Conservation (phyloP, 2,329 filamentous ascomycete species). For the Arthrobotrys conoides region DNA sequence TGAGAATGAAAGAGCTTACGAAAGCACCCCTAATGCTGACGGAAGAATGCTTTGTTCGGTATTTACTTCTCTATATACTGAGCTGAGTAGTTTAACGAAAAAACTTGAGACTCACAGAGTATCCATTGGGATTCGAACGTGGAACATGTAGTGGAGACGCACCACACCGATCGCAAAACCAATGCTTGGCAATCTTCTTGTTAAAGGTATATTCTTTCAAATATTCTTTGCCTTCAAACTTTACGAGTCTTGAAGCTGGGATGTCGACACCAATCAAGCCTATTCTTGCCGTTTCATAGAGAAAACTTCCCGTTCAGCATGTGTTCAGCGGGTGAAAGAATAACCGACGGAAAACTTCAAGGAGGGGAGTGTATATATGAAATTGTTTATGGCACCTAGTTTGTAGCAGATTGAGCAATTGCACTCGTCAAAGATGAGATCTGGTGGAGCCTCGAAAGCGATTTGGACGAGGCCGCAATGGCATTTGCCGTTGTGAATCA, state of each 20-base stretch:
- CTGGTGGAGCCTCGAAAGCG: conserved; percentile 54
- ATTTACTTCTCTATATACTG: conserved; percentile 2
- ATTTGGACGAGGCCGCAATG: conserved; percentile 58
- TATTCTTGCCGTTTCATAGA: conserved; percentile 48
- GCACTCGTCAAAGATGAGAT: conserved; percentile 57
- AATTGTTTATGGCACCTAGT: conserved; percentile 53
- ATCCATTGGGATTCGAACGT: conserved; percentile 56
- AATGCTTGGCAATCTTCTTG: conserved; percentile 57
- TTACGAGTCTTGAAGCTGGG: conserved; percentile 59
- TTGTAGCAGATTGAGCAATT: conserved; percentile 61
- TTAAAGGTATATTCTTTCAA: conserved; percentile 57
- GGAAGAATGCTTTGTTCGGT: conserved; percentile 15
- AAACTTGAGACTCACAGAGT: conserved; percentile 46
- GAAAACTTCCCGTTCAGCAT: conserved; percentile 4
- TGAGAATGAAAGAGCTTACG: conserved; percentile 35
- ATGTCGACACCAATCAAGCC: conserved; percentile 58
- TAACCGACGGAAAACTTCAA: conserved; percentile 31
- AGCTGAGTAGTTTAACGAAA: no score
- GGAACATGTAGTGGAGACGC: conserved; percentile 55
- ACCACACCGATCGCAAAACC: conserved; percentile 39
- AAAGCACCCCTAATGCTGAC: conserved; percentile 34
- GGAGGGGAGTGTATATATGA: conserved; percentile 35
- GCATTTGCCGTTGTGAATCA: conserved; percentile 55
- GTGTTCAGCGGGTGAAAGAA: conserved; percentile 22
- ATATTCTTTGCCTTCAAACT: conserved; percentile 59